Evolutionary conservation across 768 basidiomycete species (phyloP), one percentile per base, ranked within the genome.

Genomic region (Boletus rubroflammeus): DNA sequence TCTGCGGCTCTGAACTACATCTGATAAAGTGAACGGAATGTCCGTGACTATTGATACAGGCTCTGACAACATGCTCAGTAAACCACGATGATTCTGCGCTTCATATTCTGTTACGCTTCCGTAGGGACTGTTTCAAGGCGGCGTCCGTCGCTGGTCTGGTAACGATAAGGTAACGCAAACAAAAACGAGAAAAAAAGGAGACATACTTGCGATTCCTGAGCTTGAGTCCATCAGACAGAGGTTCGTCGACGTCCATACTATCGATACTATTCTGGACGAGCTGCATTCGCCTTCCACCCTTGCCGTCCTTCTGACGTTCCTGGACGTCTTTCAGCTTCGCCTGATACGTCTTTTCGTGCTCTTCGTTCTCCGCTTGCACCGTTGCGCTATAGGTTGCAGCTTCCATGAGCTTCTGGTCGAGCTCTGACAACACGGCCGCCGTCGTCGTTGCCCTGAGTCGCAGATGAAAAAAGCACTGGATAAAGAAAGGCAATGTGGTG

Each of bases 201-300:
- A 77, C 83, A 31, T 60, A 86, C 85, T 82, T 85, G 60, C 84
- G 73, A 62, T 80, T 84, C 69, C 85, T 86, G 7, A 77, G 75
- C 61, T 62, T 64, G 13, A 77, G 80, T 4, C 62, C 54, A 29
- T 72, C 72, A n/a, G 74, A 73, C 43, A 72, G 61, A 1, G 78
- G 74, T 49, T 88, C 86, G 55, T 88, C 86, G 1, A 88, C 75
- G 61, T 88, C 86, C 86, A 88, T 88, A 35, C 64, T 75, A 62
- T 71, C 79, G 51, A 61, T 32, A 4, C 40, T 64, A 8, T 52
- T 57, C 45, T 59, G 63, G 19, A 53, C 29, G 47, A 56, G 51
- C 36, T 47, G 50, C 38, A 59, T 57, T 48, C 62, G 58, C 29
- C 70, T 68, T 28, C 74, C 72, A n/a, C 75, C 58, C 54, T 74